Conservation (phyloP, 2,329 filamentous ascomycete genomes). For the Neofusicoccum kwambonambiense region DNA sequence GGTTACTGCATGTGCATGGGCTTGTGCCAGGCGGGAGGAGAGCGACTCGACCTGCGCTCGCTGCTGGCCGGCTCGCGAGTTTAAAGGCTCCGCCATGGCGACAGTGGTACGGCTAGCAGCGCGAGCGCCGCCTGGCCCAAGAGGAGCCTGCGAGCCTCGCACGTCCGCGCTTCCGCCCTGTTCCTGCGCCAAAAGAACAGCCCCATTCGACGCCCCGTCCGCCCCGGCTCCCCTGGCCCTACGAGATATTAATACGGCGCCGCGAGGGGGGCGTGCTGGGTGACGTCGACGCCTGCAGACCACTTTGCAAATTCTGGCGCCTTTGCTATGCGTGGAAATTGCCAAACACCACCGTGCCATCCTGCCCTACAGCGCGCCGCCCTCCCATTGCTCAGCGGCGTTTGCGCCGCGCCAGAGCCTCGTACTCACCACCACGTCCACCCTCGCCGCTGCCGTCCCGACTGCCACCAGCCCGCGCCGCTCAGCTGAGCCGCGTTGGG, state of each 20-base stretch:
- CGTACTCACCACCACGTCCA: neutral
- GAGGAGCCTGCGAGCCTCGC: neutral
- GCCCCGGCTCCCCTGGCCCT: conserved; percentile 2
- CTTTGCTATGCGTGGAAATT: conserved; percentile 9
- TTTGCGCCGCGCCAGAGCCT: neutral
- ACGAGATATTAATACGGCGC: neutral
- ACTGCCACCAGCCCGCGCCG: neutral
- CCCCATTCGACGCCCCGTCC: neutral
- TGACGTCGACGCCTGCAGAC: conserved; percentile 9
- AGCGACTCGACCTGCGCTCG: neutral
- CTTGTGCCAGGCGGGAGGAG: no score
- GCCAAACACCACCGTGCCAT: conserved; percentile 4
- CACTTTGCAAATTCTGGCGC: conserved; percentile 6
- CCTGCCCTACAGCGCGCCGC: neutral
- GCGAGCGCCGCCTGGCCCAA: neutral
- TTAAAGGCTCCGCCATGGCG: neutral
- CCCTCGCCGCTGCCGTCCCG: neutral
- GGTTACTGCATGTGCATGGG: neutral
- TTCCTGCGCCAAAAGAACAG: neutral
- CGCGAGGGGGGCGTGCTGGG: neutral
- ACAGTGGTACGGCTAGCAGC: neutral
- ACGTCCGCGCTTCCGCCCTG: conserved; percentile 9
- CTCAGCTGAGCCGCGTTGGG: neutral
- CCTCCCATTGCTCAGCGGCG: neutral
- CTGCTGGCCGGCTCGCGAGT: neutral